Evolutionary conservation across 106 monocot genomes (phyloP).

Genomic region (Narthecium ossifragum): DNA sequence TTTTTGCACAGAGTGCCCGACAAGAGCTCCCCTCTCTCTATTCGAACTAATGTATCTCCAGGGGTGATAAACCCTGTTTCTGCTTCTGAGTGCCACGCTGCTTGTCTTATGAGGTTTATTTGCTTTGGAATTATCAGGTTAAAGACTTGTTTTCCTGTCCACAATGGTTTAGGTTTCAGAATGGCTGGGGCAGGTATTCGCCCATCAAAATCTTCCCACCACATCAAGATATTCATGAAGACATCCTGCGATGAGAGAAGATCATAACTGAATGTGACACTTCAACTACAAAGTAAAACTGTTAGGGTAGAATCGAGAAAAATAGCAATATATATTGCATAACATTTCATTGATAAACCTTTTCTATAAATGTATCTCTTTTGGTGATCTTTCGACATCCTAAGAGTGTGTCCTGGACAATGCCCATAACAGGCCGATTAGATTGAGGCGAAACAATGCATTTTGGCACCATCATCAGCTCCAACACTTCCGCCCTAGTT

Average conservation of each 20-base stretch:
- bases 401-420: conserved; percentile 92
- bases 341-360: conserved; percentile 29
- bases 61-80: conserved; percentile 84
- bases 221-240: conserved; percentile 99
- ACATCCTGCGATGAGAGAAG: conserved; percentile 61
- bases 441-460: conserved; percentile 98
- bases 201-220: conserved; percentile 99
- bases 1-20: conserved; percentile 95
- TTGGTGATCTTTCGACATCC: conserved; percentile 97
- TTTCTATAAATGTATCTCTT: conserved; percentile 98
- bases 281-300: background rate
- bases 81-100: conserved; percentile 80
- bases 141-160: conserved; percentile 99
- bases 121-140: conserved; percentile 98
- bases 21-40: conserved; percentile 89
- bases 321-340: background rate
- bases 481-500: conserved; percentile 93
- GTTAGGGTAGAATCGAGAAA: background rate
- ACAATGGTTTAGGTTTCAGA: conserved; percentile 90
- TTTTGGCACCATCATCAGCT: conserved; percentile 99
- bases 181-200: conserved; percentile 94
- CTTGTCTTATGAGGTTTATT: conserved; percentile 72
- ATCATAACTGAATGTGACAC: background rate
- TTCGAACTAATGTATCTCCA: conserved; percentile 87
- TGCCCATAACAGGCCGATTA: conserved; percentile 98